Base-by-base conservation (phyloP, 345 rosid genomes). In the Lepidium sativum region DNA sequence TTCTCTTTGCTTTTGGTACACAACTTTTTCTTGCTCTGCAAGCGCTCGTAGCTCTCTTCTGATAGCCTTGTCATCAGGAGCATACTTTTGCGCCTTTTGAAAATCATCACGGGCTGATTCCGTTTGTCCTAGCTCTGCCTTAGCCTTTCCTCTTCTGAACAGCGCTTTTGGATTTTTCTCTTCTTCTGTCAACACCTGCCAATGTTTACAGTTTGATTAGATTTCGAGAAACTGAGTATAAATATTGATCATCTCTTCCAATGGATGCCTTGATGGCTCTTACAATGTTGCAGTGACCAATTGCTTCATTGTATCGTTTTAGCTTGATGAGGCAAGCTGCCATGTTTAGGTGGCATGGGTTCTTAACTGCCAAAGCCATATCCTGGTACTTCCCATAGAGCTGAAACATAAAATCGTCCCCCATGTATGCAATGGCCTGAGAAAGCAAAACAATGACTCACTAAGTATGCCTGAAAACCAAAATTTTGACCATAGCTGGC, bases 311-410 rank as follows among this genome's bases (percentile, higher is more conserved):
- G 31, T 75, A 79, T 49, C 83, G 89, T 74, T 80, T 84, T 41
- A 87, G 86, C 84, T 92, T 92, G 75, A 90, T 86, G 38, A 89
- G 68, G 77, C 94, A 89, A 29, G 97, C 97, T 23, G 98, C 97
- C 73, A 79, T 87, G 79, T 92, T 92, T 51, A 89, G 82, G 74
- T 92, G 98, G 71, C 94, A 94, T 60, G 99, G 99, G 79, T 89
- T 90, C 75, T 92, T 92, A 23, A 92, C 99, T 27, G 99, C 97
- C 75, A 90, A 78, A 49, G 99, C 99, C 97, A 89, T 89, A 75
- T 92, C 99, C 47, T 84, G 84, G 65, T 83, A 90, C 81, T 92
- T 92, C 63, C 97, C 98, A 75, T 89, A 90, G 65, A 90, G 79
- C 76, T 90, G 98, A 78, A 92, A 90, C 96, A 92, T 92, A 67